phyloP scores from a whole-genome alignment of 2,329 filamentous ascomycete species.

The Shiraia sp. region DNA sequence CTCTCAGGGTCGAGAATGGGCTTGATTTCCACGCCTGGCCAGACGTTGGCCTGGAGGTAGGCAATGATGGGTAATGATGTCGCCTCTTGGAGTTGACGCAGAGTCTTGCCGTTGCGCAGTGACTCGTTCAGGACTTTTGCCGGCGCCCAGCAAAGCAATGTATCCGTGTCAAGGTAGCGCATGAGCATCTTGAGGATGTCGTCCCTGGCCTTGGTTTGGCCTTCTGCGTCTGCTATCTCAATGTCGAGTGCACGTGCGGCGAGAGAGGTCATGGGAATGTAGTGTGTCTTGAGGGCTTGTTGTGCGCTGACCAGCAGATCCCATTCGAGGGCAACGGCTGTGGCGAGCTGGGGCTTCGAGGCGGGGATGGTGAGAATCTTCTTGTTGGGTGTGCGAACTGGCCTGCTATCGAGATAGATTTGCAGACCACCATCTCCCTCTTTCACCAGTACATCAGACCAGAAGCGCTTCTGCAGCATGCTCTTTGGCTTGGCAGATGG shows the following conservation, averaged over 20 bases:
- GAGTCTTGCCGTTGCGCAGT: conserved; percentile 51
- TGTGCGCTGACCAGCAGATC: conserved; percentile 79
- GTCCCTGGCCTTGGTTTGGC: conserved; percentile 59
- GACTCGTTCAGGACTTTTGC: conserved; percentile 55
- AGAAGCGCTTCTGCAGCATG: conserved; percentile 75
- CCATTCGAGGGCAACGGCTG: conserved; percentile 91
- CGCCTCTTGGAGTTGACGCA: conserved; percentile 73
- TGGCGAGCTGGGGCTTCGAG: conserved; percentile 79
- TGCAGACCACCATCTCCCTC: conserved; percentile 62
- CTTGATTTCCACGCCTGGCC: conserved; percentile 78
- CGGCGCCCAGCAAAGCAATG: conserved; percentile 86
- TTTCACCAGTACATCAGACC: conserved; percentile 78
- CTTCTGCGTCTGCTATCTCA: conserved; percentile 64
- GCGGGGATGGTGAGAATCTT: conserved; percentile 71
- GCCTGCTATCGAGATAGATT: conserved; percentile 76
- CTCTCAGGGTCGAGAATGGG: conserved; percentile 79
- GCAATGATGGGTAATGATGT: conserved; percentile 71
- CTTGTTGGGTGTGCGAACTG: conserved; percentile 78
- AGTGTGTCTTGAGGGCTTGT: conserved; percentile 82
- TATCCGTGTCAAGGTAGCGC: conserved; percentile 90
- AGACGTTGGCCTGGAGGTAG: conserved; percentile 72
- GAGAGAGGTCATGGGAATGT: conserved; percentile 88
- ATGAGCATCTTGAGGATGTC: conserved; percentile 71
- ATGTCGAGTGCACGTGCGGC: conserved; percentile 84
- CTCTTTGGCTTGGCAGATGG: conserved; percentile 49